Evolutionary conservation across 228 moss, liverwort and hornwort species (phyloP), one percentile per base, ranked within the genome.

Genomic region (Sphagnum magellanicum): DNA sequence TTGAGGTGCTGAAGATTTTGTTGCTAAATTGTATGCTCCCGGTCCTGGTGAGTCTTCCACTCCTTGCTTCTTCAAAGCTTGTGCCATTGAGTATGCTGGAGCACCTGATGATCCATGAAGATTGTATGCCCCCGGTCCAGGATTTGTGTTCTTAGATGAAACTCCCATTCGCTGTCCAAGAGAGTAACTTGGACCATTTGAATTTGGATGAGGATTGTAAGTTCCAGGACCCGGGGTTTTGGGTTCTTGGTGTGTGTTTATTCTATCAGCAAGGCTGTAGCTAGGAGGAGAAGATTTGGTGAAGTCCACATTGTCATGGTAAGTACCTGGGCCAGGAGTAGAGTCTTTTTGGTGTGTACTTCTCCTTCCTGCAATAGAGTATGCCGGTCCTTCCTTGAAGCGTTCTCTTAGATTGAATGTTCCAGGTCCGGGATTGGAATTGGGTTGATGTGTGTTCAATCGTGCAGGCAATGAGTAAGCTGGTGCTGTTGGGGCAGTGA

Each of bases 31-130:
- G 63, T 72, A 77, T 13, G 68, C 47, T 57, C 59, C 59, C 3
- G 66, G 74, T 14, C 74, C 68, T 63, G 74, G 77, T 46, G 71
- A 65, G 53, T 51, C 52, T 50, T 50, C 66, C 0, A 14, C 61
- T 17, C 66, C 32, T 17, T 65, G 61, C 0, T 49, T 46, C 12
- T 51, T 16, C 16, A 51, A 16, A 51, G 16, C 16, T 52, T 67
- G 51, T 12, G 52, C 67, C 67, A 67, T 51, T 5, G 51, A 13
- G 67, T 67, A 67, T 65, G 77, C 57, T 59, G 73, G 70, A 52
- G 61, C 61, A 6, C 48, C 11, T 8, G 32, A 10, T 5, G 74
- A 63, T 6, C 52, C 16, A 16, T 67, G 16, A 4, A 52, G 67
- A 17, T 32, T 15, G 49, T 67, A 67, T 6, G 10, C 16, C 6